Percentiles rank a stretch among this genome's conserved stretches.
Evolutionary conservation across 768 basidiomycete genomes (phyloP).

Genomic region (Xanthoconium purpureum): DNA sequence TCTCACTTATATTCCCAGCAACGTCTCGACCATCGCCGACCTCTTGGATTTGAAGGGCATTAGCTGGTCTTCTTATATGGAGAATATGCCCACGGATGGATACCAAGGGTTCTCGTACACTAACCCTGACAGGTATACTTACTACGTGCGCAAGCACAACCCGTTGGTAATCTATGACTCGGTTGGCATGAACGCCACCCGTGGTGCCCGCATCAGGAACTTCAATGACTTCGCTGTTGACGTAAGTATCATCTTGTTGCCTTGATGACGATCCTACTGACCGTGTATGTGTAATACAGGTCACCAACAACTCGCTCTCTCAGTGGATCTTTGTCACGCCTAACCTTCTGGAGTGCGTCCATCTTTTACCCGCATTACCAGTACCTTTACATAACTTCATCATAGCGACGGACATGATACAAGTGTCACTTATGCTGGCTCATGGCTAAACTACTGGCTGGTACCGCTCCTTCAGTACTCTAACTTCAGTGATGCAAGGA

Average conservation of each 20-base stretch:
- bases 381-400: neutral
- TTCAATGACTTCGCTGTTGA: slow-evolving; percentile 61
- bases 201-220: slow-evolving; percentile 46
- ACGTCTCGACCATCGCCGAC: slow-evolving; percentile 58
- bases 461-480: neutral
- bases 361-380: neutral
- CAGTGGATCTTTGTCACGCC: slow-evolving; percentile 66
- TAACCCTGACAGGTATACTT: slow-evolving; percentile 5
- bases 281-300: slow-evolving; percentile 6
- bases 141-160: slow-evolving; percentile 53
- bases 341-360: slow-evolving; percentile 40
- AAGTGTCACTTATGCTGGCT: slow-evolving; percentile 41
- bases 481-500: neutral
- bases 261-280: neutral
- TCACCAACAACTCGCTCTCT: slow-evolving; percentile 42
- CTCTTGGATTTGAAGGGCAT: slow-evolving; percentile 54
- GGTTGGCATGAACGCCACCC: slow-evolving; percentile 40
- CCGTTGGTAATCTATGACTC: slow-evolving; percentile 51
- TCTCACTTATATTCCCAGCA: slow-evolving; percentile 33
- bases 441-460: slow-evolving; percentile 47
- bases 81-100: slow-evolving; percentile 51
- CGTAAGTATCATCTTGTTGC: slow-evolving; percentile 17
- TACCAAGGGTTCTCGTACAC: slow-evolving; percentile 39
- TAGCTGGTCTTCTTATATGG: slow-evolving; percentile 60
- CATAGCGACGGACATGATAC: slow-evolving; percentile 62